A percentile compares a stretch with the other conserved stretches of the same genome.
Evolutionary conservation across 768 basidiomycete genomes (phyloP).

Genomic region (Lanmaoa pseudosensibilis): DNA sequence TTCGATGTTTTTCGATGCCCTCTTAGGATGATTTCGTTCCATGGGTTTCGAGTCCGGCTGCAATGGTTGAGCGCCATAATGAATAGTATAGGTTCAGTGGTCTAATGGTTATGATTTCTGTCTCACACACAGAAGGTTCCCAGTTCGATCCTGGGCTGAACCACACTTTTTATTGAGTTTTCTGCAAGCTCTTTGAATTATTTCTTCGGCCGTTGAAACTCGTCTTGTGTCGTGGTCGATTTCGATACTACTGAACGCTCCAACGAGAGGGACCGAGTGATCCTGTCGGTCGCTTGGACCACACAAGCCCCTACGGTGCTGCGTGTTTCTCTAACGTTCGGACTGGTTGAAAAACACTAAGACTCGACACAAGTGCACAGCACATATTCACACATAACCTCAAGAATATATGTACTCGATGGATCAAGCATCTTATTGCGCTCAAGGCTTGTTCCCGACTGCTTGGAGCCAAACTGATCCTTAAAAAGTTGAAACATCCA

Average conservation of each 20-base stretch:
- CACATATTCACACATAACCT: too few relatives aligned
- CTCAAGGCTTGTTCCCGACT: background rate
- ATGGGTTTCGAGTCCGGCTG: background rate
- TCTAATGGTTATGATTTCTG: slow-evolving; percentile 52
- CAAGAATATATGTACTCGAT: background rate
- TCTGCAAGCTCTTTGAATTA: background rate
- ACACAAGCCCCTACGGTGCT: background rate
- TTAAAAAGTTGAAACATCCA: background rate
- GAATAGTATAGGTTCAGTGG: slow-evolving; percentile 34
- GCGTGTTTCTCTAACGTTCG: background rate
- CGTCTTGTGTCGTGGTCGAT: background rate
- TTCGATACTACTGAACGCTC: background rate
- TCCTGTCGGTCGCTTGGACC: background rate
- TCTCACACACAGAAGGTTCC: slow-evolving; percentile 52
- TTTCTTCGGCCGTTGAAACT: too few relatives aligned
- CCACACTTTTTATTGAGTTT: slow-evolving; percentile 18
- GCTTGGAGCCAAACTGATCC: background rate
- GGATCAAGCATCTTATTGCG: background rate
- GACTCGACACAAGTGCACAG: too few relatives aligned
- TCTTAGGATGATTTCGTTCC: too few relatives aligned
- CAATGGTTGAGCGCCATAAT: background rate
- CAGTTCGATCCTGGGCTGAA: slow-evolving; percentile 49
- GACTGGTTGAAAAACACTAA: background rate
- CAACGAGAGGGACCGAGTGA: background rate
- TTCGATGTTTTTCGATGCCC: background rate